Conservation (phyloP, 2,329 filamentous ascomycete species). For the Ophiocordyceps camponoti-leonardi region DNA sequence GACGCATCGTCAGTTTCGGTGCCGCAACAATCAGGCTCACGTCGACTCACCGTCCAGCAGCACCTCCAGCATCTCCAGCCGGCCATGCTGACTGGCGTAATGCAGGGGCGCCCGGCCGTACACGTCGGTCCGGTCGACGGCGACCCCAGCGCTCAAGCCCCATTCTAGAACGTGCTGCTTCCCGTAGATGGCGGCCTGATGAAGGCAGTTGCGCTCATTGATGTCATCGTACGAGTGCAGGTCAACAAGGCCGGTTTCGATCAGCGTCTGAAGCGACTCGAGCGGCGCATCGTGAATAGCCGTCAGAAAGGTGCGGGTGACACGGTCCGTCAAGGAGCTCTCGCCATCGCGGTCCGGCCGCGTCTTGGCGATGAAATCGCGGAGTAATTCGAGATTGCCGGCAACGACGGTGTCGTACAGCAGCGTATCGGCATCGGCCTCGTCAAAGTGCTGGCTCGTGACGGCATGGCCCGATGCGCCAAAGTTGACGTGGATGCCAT, state of each 20-base stretch:
- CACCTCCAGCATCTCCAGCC: conserved; percentile 63
- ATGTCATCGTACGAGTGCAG: conserved; percentile 94
- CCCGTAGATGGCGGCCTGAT: conserved; percentile 92
- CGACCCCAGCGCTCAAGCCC: conserved; percentile 58
- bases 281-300: conserved; percentile 75
- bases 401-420: conserved; percentile 74
- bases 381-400: conserved; percentile 60
- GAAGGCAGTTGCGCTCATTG: conserved; percentile 89
- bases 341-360: conserved; percentile 37
- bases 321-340: conserved; percentile 46
- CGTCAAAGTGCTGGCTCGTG: conserved; percentile 54
- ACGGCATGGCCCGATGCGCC: conserved; percentile 47
- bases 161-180: conserved; percentile 61
- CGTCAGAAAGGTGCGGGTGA: conserved; percentile 80
- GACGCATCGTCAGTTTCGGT: background rate
- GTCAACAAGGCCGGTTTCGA: conserved; percentile 71
- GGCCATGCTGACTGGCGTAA: conserved; percentile 90
- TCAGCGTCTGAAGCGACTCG: conserved; percentile 55
- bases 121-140: conserved; percentile 69
- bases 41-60: conserved; percentile 42
- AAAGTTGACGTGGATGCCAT: conserved; percentile 84
- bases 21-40: too few species aligned
- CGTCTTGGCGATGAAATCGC: conserved; percentile 68
- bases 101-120: conserved; percentile 89
- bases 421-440: conserved; percentile 77